A percentile compares a stretch with the other conserved stretches of the same genome.
phyloP scores from a whole-genome alignment of 129 eudicot species.

The Ambrosia trifida region DNA sequence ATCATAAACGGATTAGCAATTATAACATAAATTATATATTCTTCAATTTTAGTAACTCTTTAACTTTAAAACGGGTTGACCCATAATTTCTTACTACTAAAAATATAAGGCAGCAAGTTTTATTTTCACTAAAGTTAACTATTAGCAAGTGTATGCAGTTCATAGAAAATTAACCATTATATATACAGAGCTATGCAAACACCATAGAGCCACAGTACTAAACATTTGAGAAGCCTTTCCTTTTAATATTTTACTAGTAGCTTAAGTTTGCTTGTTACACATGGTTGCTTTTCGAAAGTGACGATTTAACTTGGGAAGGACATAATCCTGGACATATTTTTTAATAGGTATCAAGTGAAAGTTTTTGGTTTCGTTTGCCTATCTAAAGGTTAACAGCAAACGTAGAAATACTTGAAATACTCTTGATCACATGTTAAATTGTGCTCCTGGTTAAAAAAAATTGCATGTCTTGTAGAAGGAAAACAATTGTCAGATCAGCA shows the following conservation, averaged over 20 bases:
- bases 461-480: slow-evolving; percentile 3
- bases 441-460: slow-evolving; percentile 3
- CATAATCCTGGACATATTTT: not conserved
- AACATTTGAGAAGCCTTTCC: too few relatives aligned
- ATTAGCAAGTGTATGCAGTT: too few relatives aligned
- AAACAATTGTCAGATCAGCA: not conserved
- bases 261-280: too few relatives aligned
- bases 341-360: not conserved
- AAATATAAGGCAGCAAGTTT: too few relatives aligned
- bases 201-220: too few relatives aligned
- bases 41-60: not conserved
- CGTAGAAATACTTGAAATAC: slow-evolving; percentile 1
- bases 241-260: too few relatives aligned
- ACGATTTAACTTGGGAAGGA: too few relatives aligned
- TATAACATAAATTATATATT: not conserved
- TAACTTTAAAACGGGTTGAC: not conserved
- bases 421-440: slow-evolving; percentile 2
- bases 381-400: not conserved
- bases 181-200: too few relatives aligned
- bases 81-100: not conserved
- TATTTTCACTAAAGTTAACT: too few relatives aligned
- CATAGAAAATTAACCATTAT: too few relatives aligned
- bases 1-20: not conserved
- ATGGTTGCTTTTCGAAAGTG: too few relatives aligned
- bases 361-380: slow-evolving; percentile 3